These are phyloP conservation scores for Sutorius australiensis DNA, from an alignment of 768 basidiomycete genomes.

Conservation along the genomic window DNA sequence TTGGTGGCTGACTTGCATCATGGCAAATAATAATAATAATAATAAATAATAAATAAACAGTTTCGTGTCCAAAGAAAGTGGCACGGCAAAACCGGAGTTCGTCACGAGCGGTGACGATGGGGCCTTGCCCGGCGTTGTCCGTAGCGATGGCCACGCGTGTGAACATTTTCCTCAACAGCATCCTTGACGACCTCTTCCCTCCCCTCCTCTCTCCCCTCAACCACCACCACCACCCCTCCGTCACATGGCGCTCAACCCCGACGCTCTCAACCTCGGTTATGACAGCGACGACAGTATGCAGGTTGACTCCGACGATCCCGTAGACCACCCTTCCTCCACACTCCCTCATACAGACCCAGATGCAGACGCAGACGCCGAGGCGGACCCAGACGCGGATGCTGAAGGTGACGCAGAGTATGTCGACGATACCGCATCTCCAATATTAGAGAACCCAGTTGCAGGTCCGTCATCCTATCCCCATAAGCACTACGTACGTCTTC, in stretches of 20 bases:
- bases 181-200: conserved; percentile 39
- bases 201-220: conserved; percentile 33
- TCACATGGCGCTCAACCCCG: conserved; percentile 35
- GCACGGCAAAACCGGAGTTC: conserved; percentile 37
- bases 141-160: conserved; percentile 41
- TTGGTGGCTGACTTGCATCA: too few relatives aligned
- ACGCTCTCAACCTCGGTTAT: conserved; percentile 53
- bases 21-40: conserved; percentile 6
- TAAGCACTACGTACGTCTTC: conserved; percentile 56
- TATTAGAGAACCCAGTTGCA: conserved; percentile 35
- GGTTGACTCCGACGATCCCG: conserved; percentile 52
- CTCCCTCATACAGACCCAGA: conserved; percentile 29
- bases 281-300: conserved; percentile 61
- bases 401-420: conserved; percentile 43
- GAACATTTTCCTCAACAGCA: conserved; percentile 40
- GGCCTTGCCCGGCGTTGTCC: conserved; percentile 42
- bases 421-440: conserved; percentile 35
- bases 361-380: conserved; percentile 60
- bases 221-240: conserved; percentile 31
- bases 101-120: conserved; percentile 41
- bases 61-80: conserved; percentile 31
- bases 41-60: conserved; percentile 7
- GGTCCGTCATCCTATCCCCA: conserved; percentile 44
- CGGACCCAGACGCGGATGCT: conserved; percentile 42
- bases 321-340: conserved; percentile 14